A percentile compares a stretch with the other conserved stretches of the same genome.
Evolutionary conservation across 2,329 filamentous ascomycete genomes (phyloP).

Genomic region (Monilinia fructigena): DNA sequence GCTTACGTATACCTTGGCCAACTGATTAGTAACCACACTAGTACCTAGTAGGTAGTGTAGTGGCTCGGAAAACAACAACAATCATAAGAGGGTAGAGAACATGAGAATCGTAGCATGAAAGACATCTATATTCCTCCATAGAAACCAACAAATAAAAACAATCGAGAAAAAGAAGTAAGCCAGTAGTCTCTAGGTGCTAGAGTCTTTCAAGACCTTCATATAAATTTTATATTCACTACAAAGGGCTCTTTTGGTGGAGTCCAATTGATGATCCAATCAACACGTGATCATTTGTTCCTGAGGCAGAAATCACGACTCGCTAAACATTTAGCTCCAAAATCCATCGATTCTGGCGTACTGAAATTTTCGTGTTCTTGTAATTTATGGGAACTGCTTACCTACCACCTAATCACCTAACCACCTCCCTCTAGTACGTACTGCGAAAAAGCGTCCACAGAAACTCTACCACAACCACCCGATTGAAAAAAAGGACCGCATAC

Average conservation of each 20-base stretch:
- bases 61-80: too few relatives aligned
- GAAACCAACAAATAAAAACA: neutral
- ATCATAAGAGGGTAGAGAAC: neutral
- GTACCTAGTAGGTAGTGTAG: too few relatives aligned
- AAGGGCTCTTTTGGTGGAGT: neutral
- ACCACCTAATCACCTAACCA: too few relatives aligned
- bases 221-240: neutral
- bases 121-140: neutral
- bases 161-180: neutral
- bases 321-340: slow-evolving; percentile 11
- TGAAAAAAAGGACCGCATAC: slow-evolving; percentile 8
- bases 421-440: neutral
- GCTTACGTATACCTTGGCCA: neutral
- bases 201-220: neutral
- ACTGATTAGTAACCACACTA: too few relatives aligned
- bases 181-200: neutral
- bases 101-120: neutral
- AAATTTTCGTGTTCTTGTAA: slow-evolving; percentile 13
- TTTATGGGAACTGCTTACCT: neutral
- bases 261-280: fast-evolving
- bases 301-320: neutral
- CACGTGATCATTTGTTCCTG: neutral
- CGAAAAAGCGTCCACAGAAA: neutral
- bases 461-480: slow-evolving; percentile 8
- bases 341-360: slow-evolving; percentile 7